Base-by-base conservation (phyloP, 257 asterid genomes). In the Solanum pimpinellifolium region DNA sequence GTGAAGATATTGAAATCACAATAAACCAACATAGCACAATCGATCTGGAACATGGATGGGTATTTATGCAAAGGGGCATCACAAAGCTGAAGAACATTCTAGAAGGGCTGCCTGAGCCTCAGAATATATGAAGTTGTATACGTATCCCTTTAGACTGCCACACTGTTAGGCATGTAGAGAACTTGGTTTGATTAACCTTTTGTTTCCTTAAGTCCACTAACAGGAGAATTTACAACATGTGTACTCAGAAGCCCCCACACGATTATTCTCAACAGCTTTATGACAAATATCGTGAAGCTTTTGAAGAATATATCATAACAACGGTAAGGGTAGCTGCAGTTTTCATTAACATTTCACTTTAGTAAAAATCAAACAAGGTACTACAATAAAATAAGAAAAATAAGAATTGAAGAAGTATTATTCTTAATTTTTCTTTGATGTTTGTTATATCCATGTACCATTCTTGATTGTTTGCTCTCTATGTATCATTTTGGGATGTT, bases 231-330 rank as follows among this genome's bases (percentile, higher is more conserved):
- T 96, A 97, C 88, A 93, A 93, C 93, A 97, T 97, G 99, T 97
- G 99, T 89, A 97, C 98, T 41, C 99, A 97, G 86, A 97, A 94
- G 91, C 95, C 98, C 46, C 99, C 99, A 6, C 96, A 96, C 88
- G 99, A 97, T 90, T 97, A 97, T 90, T 97, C 98, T 66, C 98
- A 96, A 90, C 98, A 96, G 85, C 89, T 97, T 86, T 97, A 97
- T 89, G 98, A 97, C 88, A 97, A 94, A 88, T 97, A 97, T 85
- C 90, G 91, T 68, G 99, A 96, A 90, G 84, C 98, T 80, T 96
- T 95, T 88, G 93, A 93, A 87, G 99, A 93, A 83, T 96, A 97
- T 90, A 95, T 95, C 72, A 82, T 90, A 27, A 88, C 94, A 29
- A 94, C 94, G 89, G 99, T 97, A 91, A 88, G 95, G 23, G 84